Evolutionary conservation across 2,329 filamentous ascomycete species (phyloP).

Genomic region (Clarireedia homoeocarpa): DNA sequence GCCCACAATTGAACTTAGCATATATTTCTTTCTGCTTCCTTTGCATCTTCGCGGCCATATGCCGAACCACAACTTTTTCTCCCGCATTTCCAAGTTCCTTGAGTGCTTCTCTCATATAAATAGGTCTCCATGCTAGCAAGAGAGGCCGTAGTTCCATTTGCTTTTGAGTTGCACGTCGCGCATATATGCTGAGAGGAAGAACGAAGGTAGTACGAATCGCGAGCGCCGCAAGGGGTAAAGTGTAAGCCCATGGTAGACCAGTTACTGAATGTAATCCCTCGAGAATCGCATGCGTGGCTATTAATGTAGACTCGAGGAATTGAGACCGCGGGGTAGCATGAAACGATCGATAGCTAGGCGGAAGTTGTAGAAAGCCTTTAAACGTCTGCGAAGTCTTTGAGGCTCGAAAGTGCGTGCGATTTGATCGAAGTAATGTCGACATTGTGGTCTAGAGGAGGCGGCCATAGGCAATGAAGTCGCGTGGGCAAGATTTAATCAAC

Average conservation of each 20-base stretch:
- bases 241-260: conserved; percentile 44
- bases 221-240: conserved; percentile 47
- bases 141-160: conserved; percentile 37
- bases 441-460: neutral
- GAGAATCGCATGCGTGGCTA: conserved; percentile 38
- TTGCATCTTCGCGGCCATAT: conserved; percentile 18
- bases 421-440: conserved; percentile 2
- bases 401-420: neutral
- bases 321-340: conserved; percentile 38
- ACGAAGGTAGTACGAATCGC: conserved; percentile 40
- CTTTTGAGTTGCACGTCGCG: conserved; percentile 33
- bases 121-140: conserved; percentile 31
- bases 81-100: conserved; percentile 22
- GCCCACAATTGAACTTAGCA: conserved; percentile 29
- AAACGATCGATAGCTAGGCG: conserved; percentile 36
- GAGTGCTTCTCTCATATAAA: conserved; percentile 23
- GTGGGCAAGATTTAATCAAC: neutral
- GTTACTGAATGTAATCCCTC: conserved; percentile 41
- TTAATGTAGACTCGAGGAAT: conserved; percentile 36
- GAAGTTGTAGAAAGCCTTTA: conserved; percentile 17
- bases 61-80: conserved; percentile 12
- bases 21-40: conserved; percentile 27
- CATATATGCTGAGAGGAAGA: conserved; percentile 38
- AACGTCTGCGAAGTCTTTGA: neutral
- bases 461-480: neutral